These are phyloP conservation scores for Fusarium proliferatum DNA, from an alignment of 2,329 filamentous ascomycete species.

Conservation along the genomic window DNA sequence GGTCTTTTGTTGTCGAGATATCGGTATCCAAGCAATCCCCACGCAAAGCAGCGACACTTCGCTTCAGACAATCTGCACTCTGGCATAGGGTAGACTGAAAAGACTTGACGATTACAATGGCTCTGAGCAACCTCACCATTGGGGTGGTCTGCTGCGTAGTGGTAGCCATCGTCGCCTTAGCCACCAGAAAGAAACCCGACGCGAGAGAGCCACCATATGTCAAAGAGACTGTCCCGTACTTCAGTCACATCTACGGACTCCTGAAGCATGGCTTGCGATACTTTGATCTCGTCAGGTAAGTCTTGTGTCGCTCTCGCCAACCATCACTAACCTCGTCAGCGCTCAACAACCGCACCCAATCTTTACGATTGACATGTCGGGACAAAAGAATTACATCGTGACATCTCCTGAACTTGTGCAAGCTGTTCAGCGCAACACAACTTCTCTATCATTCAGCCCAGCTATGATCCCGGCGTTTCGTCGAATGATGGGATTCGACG, in stretches of 20 bases:
- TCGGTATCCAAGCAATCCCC: not conserved
- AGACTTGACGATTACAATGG: not conserved
- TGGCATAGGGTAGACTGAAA: not conserved
- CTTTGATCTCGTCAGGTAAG: conserved; percentile 32
- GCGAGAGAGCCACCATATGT: conserved; percentile 23
- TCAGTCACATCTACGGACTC: conserved; percentile 31
- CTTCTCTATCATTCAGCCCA: conserved; percentile 31
- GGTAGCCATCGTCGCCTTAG: not conserved
- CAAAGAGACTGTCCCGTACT: conserved; percentile 22
- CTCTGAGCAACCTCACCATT: conserved; percentile 7
- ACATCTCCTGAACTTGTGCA: conserved; percentile 38
- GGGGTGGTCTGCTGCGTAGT: conserved; percentile 20
- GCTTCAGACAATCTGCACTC: no score
- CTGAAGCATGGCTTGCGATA: conserved; percentile 33
- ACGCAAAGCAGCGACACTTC: not conserved
- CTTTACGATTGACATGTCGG: conserved; percentile 40
- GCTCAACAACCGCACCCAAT: conserved; percentile 36
- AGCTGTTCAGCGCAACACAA: conserved; percentile 32
- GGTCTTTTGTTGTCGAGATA: not conserved
- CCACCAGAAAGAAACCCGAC: conserved; percentile 12
- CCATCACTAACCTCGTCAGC: conserved; percentile 3
- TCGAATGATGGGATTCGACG: conserved; percentile 37
- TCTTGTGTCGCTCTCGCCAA: rapidly evolving
- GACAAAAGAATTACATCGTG: conserved; percentile 38
- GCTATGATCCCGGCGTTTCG: conserved; percentile 37